These are phyloP conservation scores for Globisporangium okanoganense DNA, from an alignment of 352 stramenopile species.

Conservation along the genomic window DNA sequence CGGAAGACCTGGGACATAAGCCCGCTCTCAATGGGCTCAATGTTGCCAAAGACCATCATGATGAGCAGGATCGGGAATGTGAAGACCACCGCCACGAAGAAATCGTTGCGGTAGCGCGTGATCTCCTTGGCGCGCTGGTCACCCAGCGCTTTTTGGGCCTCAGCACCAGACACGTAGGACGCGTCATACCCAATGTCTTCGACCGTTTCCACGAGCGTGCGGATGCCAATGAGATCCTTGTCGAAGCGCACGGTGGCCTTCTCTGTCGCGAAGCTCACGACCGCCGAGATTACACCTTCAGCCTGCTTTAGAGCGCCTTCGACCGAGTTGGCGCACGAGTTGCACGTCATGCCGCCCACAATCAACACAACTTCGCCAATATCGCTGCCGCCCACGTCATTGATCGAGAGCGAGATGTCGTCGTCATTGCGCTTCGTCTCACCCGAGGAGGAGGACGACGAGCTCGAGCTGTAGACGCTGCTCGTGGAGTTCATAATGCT, in stretches of 20 bases:
- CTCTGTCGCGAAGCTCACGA: constrained; percentile 88
- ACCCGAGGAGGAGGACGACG: constrained; percentile 1
- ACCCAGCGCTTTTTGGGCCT: constrained; percentile 77
- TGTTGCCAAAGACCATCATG: constrained; percentile 89
- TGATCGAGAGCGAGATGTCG: constrained; percentile 38
- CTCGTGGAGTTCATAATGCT: constrained; percentile 7
- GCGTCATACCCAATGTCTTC: constrained; percentile 90
- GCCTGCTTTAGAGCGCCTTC: constrained; percentile 79
- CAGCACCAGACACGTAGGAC: constrained; percentile 53
- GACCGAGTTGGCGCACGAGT: constrained; percentile 89
- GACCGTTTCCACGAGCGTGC: constrained; percentile 84
- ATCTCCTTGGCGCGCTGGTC: constrained; percentile 81
- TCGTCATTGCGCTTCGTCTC: constrained; percentile 10
- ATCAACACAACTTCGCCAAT: constrained; percentile 62
- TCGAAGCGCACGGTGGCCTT: constrained; percentile 78
- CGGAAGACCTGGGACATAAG: constrained; percentile 52
- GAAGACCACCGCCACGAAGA: constrained; percentile 89
- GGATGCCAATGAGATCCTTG: constrained; percentile 67
- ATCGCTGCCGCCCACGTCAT: constrained; percentile 26
- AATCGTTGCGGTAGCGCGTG: constrained; percentile 71
- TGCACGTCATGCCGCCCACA: constrained; percentile 91
- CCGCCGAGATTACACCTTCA: constrained; percentile 67
- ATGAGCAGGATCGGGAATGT: constrained; percentile 93
- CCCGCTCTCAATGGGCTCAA: constrained; percentile 39
- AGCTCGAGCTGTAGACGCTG: constrained; percentile 6